Evolutionary conservation across 179 eudicot species (phyloP).

Genomic region (Patellifolia procumbens): DNA sequence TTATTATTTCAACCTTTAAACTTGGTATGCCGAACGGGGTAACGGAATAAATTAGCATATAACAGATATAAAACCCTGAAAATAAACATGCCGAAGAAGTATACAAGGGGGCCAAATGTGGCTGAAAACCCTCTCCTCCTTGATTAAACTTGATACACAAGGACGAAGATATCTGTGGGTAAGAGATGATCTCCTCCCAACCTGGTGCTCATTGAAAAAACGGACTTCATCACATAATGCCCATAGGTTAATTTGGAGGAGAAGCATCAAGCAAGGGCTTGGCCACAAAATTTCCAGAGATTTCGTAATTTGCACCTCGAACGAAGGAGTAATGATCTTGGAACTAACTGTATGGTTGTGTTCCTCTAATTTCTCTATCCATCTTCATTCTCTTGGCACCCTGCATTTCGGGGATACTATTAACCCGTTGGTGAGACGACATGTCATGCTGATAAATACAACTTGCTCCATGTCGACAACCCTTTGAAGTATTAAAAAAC

Average conservation of each 20-base stretch:
- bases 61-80: constrained; percentile 11
- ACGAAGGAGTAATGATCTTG: not conserved
- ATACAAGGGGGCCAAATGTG: not conserved
- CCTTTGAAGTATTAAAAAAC: constrained; percentile 60
- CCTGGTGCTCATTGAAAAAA: not conserved
- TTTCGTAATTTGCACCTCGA: no score
- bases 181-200: not conserved
- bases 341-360: constrained; percentile 31
- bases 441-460: constrained; percentile 64
- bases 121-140: constrained; percentile 7
- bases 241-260: not conserved
- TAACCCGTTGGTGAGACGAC: constrained; percentile 36
- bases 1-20: constrained; percentile 19
- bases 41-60: constrained; percentile 12
- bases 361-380: constrained; percentile 59
- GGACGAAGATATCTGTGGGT: not conserved
- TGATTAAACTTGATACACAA: not conserved
- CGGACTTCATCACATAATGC: not conserved
- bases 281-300: not conserved
- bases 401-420: constrained; percentile 50
- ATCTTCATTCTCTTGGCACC: constrained; percentile 72
- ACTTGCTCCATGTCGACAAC: constrained; percentile 65
- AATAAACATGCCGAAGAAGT: not conserved
- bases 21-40: not conserved
- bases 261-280: constrained; percentile 4